Percentiles rank a stretch among this genome's conserved stretches.
Conservation (phyloP, 129 eudicot genomes). For the Pulicaria dysenterica region DNA sequence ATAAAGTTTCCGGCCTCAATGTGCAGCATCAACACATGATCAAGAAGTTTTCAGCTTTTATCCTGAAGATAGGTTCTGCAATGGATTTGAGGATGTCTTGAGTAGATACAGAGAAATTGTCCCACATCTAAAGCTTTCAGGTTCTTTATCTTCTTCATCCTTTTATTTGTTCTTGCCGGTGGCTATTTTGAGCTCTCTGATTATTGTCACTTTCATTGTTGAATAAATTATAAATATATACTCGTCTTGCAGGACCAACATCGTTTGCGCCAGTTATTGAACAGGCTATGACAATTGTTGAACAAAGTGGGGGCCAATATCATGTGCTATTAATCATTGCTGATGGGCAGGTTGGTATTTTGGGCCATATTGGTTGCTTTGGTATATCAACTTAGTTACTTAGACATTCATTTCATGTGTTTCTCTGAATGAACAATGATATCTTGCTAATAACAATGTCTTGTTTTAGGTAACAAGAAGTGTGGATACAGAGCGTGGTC, state of each 20-base stretch:
- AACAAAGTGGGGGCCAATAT: slow-evolving; percentile 95
- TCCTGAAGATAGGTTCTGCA: slow-evolving; percentile 73
- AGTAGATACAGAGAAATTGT: slow-evolving; percentile 81
- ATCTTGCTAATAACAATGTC: slow-evolving; percentile 10
- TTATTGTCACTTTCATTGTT: neutral
- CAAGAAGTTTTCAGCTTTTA: slow-evolving; percentile 88
- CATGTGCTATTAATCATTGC: slow-evolving; percentile 92
- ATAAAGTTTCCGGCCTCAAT: neutral
- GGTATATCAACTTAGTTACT: too few species aligned
- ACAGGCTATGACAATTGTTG: slow-evolving; percentile 93
- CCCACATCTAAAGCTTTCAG: slow-evolving; percentile 84
- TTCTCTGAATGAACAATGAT: neutral
- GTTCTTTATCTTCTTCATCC: slow-evolving; percentile 33
- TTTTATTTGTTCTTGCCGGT: slow-evolving; percentile 12
- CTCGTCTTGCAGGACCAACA: slow-evolving; percentile 76
- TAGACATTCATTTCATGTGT: neutral
- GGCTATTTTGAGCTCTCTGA: slow-evolving; percentile 3
- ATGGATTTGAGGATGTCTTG: slow-evolving; percentile 90
- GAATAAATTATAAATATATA: neutral
- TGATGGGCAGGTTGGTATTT: slow-evolving; percentile 88
- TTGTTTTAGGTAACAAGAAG: slow-evolving; percentile 78
- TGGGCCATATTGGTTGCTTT: neutral
- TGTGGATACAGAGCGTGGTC: slow-evolving; percentile 76
- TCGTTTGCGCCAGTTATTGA: slow-evolving; percentile 95
- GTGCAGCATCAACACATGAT: slow-evolving; percentile 94